phyloP scores from a whole-genome alignment of 163 green algal species.

The Chloromonas sp. region DNA sequence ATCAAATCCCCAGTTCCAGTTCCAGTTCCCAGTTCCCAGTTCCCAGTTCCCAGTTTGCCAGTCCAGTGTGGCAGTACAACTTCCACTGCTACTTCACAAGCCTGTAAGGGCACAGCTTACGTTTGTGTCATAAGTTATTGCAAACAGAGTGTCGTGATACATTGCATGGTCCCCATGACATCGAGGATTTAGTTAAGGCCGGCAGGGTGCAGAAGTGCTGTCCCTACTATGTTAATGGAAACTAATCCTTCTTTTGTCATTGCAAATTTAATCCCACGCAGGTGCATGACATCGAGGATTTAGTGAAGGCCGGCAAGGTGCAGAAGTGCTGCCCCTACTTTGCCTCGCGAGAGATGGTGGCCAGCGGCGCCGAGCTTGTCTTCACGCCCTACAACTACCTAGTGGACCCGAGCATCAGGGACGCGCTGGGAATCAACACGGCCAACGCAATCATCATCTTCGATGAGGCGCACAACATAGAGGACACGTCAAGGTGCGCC shows the following conservation, averaged over 20 bases:
- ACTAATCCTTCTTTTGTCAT: no score
- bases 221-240: conserved; percentile 73
- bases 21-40: no score
- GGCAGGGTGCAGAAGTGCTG: conserved; percentile 59
- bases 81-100: no score
- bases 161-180: conserved; percentile 56
- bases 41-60: no score
- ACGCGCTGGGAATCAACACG: conserved; percentile 31
- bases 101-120: no score
- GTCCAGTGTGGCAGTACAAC: no score
- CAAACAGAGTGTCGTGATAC: no score
- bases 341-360: conserved; percentile 44
- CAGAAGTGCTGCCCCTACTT: conserved; percentile 86
- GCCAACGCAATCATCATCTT: conserved; percentile 72
- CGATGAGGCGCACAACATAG: conserved; percentile 96
- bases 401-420: conserved; percentile 44
- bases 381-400: conserved; percentile 95
- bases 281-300: conserved; percentile 92
- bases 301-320: conserved; percentile 44
- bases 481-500: conserved; percentile 61
- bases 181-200: conserved; percentile 77
- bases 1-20: no score
- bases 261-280: conserved; percentile 8
- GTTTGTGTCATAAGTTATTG: no score
- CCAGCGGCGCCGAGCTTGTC: conserved; percentile 85